Conservation (phyloP, 805 yeast species). For the Cyberlindnera mississippiensis region DNA sequence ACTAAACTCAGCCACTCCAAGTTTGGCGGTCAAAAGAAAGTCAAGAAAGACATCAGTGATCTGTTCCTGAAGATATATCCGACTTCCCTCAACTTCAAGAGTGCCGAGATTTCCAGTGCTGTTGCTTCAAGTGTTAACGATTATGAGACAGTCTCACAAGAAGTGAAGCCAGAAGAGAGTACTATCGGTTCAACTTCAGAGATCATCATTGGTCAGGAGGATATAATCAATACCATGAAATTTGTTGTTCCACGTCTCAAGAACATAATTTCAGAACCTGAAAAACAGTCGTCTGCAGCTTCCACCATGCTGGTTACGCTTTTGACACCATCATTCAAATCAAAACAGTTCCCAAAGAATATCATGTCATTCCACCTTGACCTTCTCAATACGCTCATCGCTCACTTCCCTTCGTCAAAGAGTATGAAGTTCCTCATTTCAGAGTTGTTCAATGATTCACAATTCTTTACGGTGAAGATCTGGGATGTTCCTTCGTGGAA, state of each 20-base stretch:
- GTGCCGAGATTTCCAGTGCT: conserved; percentile 19
- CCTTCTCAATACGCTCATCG: conserved; percentile 36
- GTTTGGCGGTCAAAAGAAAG: conserved; percentile 57
- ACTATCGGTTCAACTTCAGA: conserved; percentile 15
- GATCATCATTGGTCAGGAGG: conserved; percentile 34
- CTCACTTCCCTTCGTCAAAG: conserved; percentile 34
- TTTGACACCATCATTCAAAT: conserved; percentile 49
- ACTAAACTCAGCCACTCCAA: conserved; percentile 54
- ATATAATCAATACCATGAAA: conserved; percentile 39
- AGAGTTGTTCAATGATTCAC: conserved; percentile 61
- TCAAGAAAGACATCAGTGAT: conserved; percentile 53
- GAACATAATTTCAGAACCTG: conserved; percentile 46
- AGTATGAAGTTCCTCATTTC: conserved; percentile 61
- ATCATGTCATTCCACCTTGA: conserved; percentile 40
- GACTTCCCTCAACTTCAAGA: conserved; percentile 26
- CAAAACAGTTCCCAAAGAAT: conserved; percentile 36
- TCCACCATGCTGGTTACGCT: conserved; percentile 51
- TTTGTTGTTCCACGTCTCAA: conserved; percentile 30
- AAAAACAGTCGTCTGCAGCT: conserved; percentile 49
- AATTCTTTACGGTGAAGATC: conserved; percentile 43
- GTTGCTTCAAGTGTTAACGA: conserved; percentile 8
- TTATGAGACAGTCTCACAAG: conserved; percentile 6
- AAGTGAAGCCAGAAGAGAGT: conserved; percentile 13
- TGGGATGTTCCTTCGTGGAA: conserved; percentile 44
- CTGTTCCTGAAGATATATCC: conserved; percentile 36